These are phyloP conservation scores for Leptographium flavum DNA, from an alignment of 2,329 filamentous ascomycete genomes.

Conservation along the genomic window DNA sequence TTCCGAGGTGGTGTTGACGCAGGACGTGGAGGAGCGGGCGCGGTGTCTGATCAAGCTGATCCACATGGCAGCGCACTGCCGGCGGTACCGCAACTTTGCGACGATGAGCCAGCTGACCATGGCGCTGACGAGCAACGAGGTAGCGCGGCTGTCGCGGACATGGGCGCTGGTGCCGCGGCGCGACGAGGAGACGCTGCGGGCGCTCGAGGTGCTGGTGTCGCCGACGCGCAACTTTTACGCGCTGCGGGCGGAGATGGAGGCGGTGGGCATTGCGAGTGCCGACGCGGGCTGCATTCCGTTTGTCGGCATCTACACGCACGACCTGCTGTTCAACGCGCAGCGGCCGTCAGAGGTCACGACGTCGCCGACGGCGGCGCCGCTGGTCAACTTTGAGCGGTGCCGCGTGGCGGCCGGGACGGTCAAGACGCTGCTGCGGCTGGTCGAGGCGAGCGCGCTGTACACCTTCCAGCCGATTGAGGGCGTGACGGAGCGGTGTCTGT, in stretches of 20 bases:
- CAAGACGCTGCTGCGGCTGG: conserved; percentile 63
- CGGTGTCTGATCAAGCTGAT: conserved; percentile 69
- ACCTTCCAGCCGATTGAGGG: conserved; percentile 61
- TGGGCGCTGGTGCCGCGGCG: conserved; percentile 55
- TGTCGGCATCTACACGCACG: conserved; percentile 71
- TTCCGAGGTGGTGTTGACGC: conserved; percentile 64
- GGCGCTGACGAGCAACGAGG: conserved; percentile 59
- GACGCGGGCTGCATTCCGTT: conserved; percentile 71
- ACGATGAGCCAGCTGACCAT: conserved; percentile 72
- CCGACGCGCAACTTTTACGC: conserved; percentile 67
- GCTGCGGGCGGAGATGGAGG: conserved; percentile 69
- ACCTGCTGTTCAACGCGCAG: conserved; percentile 69
- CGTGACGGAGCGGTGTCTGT: conserved; percentile 68
- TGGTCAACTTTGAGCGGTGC: conserved; percentile 75
- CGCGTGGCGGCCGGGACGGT: conserved; percentile 62
- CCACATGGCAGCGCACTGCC: conserved; percentile 64
- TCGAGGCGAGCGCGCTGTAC: conserved; percentile 67
- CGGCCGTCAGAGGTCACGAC: conserved; percentile 60
- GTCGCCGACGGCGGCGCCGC: conserved; percentile 48
- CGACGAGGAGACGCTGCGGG: conserved; percentile 51
- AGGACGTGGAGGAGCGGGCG: conserved; percentile 56
- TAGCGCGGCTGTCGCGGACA: conserved; percentile 52
- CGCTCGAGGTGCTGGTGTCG: conserved; percentile 60
- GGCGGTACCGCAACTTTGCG: conserved; percentile 66
- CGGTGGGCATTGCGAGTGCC: conserved; percentile 30